Conservation (phyloP, 306 rosid species). For the Vicia faba region DNA sequence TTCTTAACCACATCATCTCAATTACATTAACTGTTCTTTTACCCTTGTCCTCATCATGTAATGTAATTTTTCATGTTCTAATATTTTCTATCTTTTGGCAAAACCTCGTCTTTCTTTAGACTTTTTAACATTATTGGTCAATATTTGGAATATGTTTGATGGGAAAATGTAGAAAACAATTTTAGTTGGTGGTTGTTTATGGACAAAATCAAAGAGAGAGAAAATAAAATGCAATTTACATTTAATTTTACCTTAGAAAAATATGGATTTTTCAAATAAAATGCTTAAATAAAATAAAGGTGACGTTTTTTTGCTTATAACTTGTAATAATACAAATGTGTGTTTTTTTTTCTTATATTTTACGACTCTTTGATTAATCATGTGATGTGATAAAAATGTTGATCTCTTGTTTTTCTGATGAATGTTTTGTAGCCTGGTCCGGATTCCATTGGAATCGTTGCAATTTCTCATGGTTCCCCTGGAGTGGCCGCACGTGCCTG, state of each 20-base stretch:
- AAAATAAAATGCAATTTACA: no score
- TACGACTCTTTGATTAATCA: not conserved
- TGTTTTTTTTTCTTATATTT: no score
- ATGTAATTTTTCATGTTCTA: not conserved
- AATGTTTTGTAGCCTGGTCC: slow-evolving; percentile 93
- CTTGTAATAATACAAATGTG: no score
- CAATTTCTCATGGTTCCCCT: slow-evolving; percentile 96
- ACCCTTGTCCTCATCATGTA: not conserved
- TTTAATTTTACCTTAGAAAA: no score
- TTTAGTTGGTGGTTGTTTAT: no score
- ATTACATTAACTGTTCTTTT: not conserved
- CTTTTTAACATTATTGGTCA: no score
- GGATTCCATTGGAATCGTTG: slow-evolving; percentile 99
- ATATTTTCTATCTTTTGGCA: not conserved
- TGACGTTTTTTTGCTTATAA: no score
- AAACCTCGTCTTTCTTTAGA: not conserved
- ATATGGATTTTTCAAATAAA: no score
- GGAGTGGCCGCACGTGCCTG: slow-evolving; percentile 99
- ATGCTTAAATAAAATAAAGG: no score
- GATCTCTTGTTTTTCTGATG: not conserved
- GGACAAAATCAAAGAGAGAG: no score
- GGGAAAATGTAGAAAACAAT: no score
- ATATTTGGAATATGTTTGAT: no score
- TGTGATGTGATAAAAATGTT: not conserved
- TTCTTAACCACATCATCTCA: not conserved